Evolutionary conservation across 2,329 filamentous ascomycete genomes (phyloP).

Genomic region (Metarhizium guizhouense): DNA sequence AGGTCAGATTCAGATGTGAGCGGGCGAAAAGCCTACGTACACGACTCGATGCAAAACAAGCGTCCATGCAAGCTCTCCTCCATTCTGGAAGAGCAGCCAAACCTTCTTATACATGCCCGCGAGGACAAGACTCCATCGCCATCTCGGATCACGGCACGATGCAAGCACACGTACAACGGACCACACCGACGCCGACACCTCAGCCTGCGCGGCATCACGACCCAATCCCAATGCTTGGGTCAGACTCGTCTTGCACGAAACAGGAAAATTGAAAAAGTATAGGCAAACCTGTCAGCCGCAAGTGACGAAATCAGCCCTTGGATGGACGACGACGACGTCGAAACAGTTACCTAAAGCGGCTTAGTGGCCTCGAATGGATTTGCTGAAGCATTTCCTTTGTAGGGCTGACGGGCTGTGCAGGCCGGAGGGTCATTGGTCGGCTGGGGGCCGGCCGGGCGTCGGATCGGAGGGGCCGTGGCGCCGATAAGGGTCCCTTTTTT

Average conservation of each 20-base stretch:
- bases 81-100: neutral
- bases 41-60: too few species aligned
- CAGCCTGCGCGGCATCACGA: neutral
- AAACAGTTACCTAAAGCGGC: conserved; percentile 2
- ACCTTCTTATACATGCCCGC: neutral
- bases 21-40: too few species aligned
- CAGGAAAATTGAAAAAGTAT: neutral
- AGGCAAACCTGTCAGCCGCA: neutral
- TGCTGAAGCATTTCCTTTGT: neutral
- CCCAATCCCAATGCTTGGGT: neutral
- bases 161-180: neutral
- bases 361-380: neutral
- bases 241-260: neutral
- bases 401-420: neutral
- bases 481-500: neutral
- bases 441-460: neutral
- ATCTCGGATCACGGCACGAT: neutral
- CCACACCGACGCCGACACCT: too few species aligned
- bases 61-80: too few species aligned
- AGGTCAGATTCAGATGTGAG: too few species aligned
- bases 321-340: neutral
- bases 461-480: neutral
- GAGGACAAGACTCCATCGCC: neutral
- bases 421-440: neutral
- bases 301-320: neutral